Conservation (phyloP, 2,329 filamentous ascomycete species). For the Epicoccum nigrum region DNA sequence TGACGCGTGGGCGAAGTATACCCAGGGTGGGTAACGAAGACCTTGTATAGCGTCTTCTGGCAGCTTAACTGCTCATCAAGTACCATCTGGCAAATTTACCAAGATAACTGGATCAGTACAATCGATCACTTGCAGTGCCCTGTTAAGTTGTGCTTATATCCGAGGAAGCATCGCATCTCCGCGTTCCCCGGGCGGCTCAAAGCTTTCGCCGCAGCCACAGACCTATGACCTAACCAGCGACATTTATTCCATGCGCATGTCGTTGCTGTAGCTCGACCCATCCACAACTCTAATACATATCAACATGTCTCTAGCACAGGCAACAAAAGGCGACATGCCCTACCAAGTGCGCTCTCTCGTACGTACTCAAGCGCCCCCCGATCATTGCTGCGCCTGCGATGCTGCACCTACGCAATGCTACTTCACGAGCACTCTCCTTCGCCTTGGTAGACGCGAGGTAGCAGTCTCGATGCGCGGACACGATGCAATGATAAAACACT, state of each 20-base stretch:
- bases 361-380: slow-evolving; percentile 24
- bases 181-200: slow-evolving; percentile 31
- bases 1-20: slow-evolving; percentile 16
- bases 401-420: slow-evolving; percentile 9
- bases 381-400: slow-evolving; percentile 4
- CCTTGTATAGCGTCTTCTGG: slow-evolving; percentile 9
- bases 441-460: not conserved
- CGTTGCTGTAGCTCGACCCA: slow-evolving; percentile 31
- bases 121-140: not conserved
- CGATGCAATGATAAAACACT: too few species aligned
- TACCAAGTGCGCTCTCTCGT: slow-evolving; percentile 50
- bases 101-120: not conserved
- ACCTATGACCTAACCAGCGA: slow-evolving; percentile 42
- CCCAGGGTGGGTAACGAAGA: slow-evolving; percentile 14
- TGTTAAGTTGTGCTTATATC: not conserved
- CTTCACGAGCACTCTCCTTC: slow-evolving; percentile 2
- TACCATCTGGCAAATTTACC: slow-evolving; percentile 4
- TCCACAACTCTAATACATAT: slow-evolving; percentile 12
- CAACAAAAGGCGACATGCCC: slow-evolving; percentile 44
- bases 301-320: slow-evolving; percentile 45
- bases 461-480: not conserved
- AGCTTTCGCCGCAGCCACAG: slow-evolving; percentile 36
- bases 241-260: slow-evolving; percentile 41
- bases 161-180: slow-evolving; percentile 15
- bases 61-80: slow-evolving; percentile 2